A percentile compares a stretch with the other conserved stretches of the same genome.
phyloP scores from a whole-genome alignment of 192 early-diverging fungal genomes.

The Dimargaris xerosporica region DNA sequence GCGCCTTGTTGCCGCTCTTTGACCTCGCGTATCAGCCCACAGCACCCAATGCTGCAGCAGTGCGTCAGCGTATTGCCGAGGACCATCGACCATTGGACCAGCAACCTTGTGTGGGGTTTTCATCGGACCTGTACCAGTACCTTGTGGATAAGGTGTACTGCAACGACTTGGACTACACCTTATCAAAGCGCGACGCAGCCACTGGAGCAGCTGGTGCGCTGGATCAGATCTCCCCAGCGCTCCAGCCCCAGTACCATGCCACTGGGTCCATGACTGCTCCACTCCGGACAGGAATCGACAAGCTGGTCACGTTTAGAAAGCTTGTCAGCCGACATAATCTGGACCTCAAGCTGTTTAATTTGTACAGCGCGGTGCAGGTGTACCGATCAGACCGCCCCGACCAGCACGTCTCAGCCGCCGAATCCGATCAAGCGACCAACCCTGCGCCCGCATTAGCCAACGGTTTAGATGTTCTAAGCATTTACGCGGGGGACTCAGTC shows the following conservation, averaged over 20 bases:
- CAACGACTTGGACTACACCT: conserved; percentile 18
- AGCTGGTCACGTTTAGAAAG: conserved; percentile 9
- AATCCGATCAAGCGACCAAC: too few relatives aligned
- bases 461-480: background rate
- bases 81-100: background rate
- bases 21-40: background rate
- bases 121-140: background rate
- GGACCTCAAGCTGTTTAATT: background rate
- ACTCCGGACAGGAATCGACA: conserved; percentile 22
- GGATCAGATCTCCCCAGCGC: background rate
- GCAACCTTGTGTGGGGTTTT: background rate
- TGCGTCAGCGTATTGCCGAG: background rate
- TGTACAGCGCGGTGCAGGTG: too few relatives aligned
- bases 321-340: background rate
- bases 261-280: conserved; percentile 14
- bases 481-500: conserved; percentile 27
- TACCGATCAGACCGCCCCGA: too few relatives aligned
- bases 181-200: background rate
- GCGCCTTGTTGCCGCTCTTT: conserved; percentile 15
- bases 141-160: conserved; percentile 18
- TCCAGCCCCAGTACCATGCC: conserved; percentile 11
- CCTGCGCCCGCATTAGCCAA: background rate
- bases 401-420: too few relatives aligned
- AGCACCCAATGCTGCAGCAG: background rate
- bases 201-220: too few relatives aligned